A percentile compares a stretch with the other conserved stretches of the same genome.
Conservation (phyloP, 768 basidiomycete species). For the Pleurotus pulmonarius region DNA sequence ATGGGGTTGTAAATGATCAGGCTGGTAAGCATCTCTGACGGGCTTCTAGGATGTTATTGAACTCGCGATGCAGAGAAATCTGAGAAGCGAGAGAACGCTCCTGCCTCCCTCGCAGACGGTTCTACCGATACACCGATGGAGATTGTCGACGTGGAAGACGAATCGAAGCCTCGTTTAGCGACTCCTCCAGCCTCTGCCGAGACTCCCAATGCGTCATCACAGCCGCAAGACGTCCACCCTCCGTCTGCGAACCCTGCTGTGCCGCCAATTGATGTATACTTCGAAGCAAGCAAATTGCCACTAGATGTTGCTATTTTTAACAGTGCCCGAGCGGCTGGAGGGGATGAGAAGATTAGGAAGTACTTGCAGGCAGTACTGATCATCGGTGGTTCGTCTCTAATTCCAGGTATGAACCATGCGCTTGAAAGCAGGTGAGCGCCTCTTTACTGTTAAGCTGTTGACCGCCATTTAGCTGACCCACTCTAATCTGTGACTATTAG, state of each 20-base stretch:
- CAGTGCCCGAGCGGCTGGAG: conserved; percentile 81
- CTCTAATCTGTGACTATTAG: conserved; percentile 27
- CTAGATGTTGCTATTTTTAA: conserved; percentile 93
- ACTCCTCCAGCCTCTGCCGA: conserved; percentile 16
- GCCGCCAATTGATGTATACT: conserved; percentile 69
- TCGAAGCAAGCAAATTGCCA: conserved; percentile 86
- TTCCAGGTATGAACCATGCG: conserved; percentile 82
- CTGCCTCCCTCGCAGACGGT: conserved; percentile 15
- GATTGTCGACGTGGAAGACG: conserved; percentile 47
- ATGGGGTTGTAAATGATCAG: conserved; percentile 6
- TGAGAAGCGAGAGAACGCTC: conserved; percentile 21
- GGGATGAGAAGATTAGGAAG: conserved; percentile 87
- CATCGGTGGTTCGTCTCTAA: conserved; percentile 78
- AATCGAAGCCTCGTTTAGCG: conserved; percentile 29
- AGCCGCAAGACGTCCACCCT: conserved; percentile 17
- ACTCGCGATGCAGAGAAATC: conserved; percentile 1
- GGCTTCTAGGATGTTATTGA: not conserved
- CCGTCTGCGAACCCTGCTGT: conserved; percentile 34
- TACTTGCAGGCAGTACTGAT: conserved; percentile 86
- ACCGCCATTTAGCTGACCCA: not conserved
- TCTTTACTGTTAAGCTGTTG: not conserved
- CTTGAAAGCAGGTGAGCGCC: conserved; percentile 74
- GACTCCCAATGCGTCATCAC: conserved; percentile 17
- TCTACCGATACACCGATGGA: conserved; percentile 34
- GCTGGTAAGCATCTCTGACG: not conserved